A percentile compares a stretch with the other conserved stretches of the same genome.
phyloP scores from a whole-genome alignment of 2,329 filamentous ascomycete species.

The Ciborinia camelliae region DNA sequence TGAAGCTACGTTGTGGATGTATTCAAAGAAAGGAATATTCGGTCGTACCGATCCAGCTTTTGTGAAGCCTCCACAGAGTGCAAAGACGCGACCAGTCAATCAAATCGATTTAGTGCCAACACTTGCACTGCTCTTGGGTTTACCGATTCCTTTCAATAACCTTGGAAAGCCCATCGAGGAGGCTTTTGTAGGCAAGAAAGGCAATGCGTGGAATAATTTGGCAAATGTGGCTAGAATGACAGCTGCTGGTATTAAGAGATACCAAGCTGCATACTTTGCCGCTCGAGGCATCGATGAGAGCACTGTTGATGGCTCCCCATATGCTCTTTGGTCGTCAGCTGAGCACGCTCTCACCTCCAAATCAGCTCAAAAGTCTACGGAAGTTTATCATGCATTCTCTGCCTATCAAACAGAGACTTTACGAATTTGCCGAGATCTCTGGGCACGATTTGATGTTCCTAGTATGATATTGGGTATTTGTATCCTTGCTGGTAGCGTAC shows the following conservation, averaged over 20 bases:
- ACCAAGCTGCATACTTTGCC: constrained; percentile 77
- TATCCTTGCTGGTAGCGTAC: constrained; percentile 65
- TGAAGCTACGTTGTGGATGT: constrained; percentile 96
- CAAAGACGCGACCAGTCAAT: constrained; percentile 70
- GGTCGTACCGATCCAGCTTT: constrained; percentile 66
- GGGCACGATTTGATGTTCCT: constrained; percentile 86
- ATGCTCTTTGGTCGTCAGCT: constrained; percentile 58
- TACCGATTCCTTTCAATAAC: constrained; percentile 96
- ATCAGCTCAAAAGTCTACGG: constrained; percentile 41
- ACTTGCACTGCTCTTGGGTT: constrained; percentile 77
- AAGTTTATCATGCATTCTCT: constrained; percentile 57
- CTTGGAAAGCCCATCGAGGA: constrained; percentile 91
- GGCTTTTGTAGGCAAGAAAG: constrained; percentile 72
- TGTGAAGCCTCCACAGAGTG: constrained; percentile 59
- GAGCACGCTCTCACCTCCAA: constrained; percentile 25
- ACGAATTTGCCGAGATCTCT: constrained; percentile 74
- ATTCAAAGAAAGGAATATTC: constrained; percentile 82
- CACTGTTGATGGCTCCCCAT: constrained; percentile 51
- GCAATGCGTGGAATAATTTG: constrained; percentile 71
- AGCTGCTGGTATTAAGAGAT: constrained; percentile 82
- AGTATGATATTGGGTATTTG: constrained; percentile 79
- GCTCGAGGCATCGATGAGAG: constrained; percentile 66
- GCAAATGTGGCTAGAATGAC: constrained; percentile 73
- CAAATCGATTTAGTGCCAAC: constrained; percentile 98
- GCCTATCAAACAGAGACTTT: constrained; percentile 78